Evolutionary conservation across 2,329 filamentous ascomycete species (phyloP), one percentile per base, ranked within the genome.

Genomic region (Trichophyton verrucosum): DNA sequence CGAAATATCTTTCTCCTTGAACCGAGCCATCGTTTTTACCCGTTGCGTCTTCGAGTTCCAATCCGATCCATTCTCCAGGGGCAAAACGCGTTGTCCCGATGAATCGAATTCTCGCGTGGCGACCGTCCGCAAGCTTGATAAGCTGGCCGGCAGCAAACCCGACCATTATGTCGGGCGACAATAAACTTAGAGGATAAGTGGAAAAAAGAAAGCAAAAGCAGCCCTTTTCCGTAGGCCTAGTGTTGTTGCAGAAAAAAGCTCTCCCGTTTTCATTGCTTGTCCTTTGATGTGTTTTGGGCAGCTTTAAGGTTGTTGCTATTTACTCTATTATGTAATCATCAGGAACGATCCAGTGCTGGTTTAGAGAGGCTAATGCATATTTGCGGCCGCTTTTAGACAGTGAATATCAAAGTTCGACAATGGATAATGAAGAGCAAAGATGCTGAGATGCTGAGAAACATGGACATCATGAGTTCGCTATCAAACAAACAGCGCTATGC

Each of bases 1-100:
- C 84, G 68, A 96, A 97, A 72, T 97, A 97, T 20, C 89, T 81
- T 70, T 89, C 83, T 64, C 90, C 91, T 73, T 92, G 84, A 55
- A 97, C 89, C 60, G 88, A 87, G 65, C 92, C 92, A 80, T 97
- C 90, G 68, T 97, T 97, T 78, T 97, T 97, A 36, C 94, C 92
- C 20, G 82, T 83, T 59, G 86, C 79, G 55, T 89, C 87, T 59
- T 90, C 85, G 61, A 97, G 82, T 77, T 96, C 91, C 62, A 97
- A 83, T 65, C 92, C 92, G 62, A 96, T 80, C 90, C 91, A 97
- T 64, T 88, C 85, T 64, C 91, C 92, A 4, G 81, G 78, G 61
- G 90, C 85, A 75, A 97, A 96, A 67, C 82, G 78, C 42, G 92
- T 90, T 60, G 81, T 78, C 68, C 94, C 94, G 63, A 89, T 79